These are phyloP conservation scores for Cynara cardunculus DNA, from an alignment of 129 eudicot genomes.

Conservation along the genomic window DNA sequence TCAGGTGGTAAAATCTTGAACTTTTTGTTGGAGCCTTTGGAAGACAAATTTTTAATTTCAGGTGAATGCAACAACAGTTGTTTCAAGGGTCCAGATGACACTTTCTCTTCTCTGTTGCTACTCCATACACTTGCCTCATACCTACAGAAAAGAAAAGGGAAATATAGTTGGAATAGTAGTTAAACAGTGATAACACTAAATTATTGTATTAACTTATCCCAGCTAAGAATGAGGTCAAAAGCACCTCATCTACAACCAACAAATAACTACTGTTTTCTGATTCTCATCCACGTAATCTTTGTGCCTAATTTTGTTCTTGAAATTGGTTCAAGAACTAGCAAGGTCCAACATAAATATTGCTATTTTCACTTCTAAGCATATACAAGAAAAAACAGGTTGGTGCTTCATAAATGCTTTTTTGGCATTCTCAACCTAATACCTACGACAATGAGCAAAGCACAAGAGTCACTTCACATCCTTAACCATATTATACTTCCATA, in stretches of 20 bases:
- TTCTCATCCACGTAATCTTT: not conserved
- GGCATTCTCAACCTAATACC: not conserved
- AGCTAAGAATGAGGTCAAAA: not conserved
- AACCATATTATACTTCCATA: not conserved
- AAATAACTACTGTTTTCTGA: not conserved
- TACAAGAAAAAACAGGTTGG: not conserved
- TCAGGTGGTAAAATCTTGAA: conserved; percentile 53
- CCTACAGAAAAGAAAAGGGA: conserved; percentile 33
- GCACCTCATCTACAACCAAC: not conserved
- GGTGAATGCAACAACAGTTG: conserved; percentile 59
- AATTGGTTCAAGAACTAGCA: not conserved
- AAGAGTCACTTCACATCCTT: not conserved
- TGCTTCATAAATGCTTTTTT: not conserved
- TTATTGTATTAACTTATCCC: not conserved
- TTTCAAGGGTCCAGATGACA: conserved; percentile 59
- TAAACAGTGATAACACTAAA: not conserved
- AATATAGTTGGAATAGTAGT: not conserved
- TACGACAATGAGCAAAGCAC: not conserved
- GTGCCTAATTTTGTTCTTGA: not conserved
- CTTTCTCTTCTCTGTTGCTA: conserved; percentile 46
- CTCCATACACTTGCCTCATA: conserved; percentile 55
- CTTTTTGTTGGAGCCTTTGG: conserved; percentile 45
- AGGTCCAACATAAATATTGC: not conserved
- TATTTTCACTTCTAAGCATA: not conserved
- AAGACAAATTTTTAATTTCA: conserved; percentile 38